These are phyloP conservation scores for Fusarium vanettenii DNA, from an alignment of 2,329 filamentous ascomycete species.

Conservation along the genomic window DNA sequence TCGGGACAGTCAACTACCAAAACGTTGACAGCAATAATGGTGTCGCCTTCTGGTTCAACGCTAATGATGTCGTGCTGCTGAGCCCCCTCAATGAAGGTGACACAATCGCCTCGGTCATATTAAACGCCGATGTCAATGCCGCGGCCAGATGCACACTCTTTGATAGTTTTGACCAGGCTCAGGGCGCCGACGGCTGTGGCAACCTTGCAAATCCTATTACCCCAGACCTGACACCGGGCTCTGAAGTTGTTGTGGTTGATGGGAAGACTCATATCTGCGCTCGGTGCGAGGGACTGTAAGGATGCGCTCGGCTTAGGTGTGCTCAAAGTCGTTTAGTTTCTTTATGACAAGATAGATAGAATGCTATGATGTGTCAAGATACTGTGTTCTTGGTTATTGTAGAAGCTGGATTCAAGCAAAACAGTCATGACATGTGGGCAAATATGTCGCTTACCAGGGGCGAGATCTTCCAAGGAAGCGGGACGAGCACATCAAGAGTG, in stretches of 20 bases:
- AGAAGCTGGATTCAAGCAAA: not conserved
- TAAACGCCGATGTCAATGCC: not conserved
- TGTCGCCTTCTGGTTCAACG: not conserved
- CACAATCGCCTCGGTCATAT: not conserved
- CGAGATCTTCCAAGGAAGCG: not conserved
- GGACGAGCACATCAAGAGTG: too few relatives aligned
- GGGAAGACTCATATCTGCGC: not conserved
- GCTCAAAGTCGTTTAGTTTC: not conserved
- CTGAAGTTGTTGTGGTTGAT: not conserved
- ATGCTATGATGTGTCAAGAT: not conserved
- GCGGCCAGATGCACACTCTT: not conserved
- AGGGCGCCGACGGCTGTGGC: not conserved
- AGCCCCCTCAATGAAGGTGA: slow-evolving; percentile 1
- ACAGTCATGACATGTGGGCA: not conserved
- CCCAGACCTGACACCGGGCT: not conserved
- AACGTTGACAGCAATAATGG: not conserved
- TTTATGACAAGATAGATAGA: not conserved
- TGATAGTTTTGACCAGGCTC: not conserved
- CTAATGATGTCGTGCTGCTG: slow-evolving; percentile 1
- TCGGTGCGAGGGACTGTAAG: not conserved
- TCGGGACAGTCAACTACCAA: not conserved
- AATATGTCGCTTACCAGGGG: not conserved
- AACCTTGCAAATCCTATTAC: slow-evolving; percentile 2
- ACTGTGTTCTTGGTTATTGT: not conserved
- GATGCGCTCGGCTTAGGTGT: not conserved